Conservation (phyloP, 192 early-diverging fungal genomes). For the Martensiomyces pterosporus region DNA sequence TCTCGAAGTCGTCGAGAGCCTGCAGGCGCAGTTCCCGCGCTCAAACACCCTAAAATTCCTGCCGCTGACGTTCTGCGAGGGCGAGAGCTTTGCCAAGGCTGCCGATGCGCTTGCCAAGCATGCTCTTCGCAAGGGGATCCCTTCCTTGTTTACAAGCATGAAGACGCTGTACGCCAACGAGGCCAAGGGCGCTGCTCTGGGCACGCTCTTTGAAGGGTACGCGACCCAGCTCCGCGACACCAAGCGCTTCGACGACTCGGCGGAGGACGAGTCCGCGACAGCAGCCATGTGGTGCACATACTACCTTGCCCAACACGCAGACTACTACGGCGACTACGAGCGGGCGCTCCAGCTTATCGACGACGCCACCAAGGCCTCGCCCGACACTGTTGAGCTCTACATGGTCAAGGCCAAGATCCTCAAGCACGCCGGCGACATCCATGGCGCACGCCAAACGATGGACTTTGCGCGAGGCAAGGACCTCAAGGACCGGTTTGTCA, state of each 20-base stretch:
- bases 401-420: conserved; percentile 93
- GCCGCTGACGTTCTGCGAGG: conserved; percentile 72
- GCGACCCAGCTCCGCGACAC: conserved; percentile 41
- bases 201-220: conserved; percentile 66
- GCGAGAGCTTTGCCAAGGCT: conserved; percentile 58
- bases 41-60: conserved; percentile 77
- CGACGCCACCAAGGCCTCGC: conserved; percentile 79
- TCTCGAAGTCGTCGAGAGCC: conserved; percentile 46
- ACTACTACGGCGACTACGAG: conserved; percentile 64
- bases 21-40: conserved; percentile 68
- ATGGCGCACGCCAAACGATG: conserved; percentile 70
- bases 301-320: conserved; percentile 88
- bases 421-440: conserved; percentile 83
- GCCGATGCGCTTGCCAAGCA: conserved; percentile 65
- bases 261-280: conserved; percentile 67
- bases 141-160: conserved; percentile 83
- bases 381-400: conserved; percentile 84
- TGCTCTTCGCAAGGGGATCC: conserved; percentile 87
- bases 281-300: conserved; percentile 85
- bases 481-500: conserved; percentile 92
- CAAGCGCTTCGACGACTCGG: conserved; percentile 44
- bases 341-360: conserved; percentile 77
- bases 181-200: conserved; percentile 65
- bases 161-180: conserved; percentile 65
- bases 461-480: conserved; percentile 85